phyloP scores from a whole-genome alignment of 345 rosid genomes.

The Hevea brasiliensis region DNA sequence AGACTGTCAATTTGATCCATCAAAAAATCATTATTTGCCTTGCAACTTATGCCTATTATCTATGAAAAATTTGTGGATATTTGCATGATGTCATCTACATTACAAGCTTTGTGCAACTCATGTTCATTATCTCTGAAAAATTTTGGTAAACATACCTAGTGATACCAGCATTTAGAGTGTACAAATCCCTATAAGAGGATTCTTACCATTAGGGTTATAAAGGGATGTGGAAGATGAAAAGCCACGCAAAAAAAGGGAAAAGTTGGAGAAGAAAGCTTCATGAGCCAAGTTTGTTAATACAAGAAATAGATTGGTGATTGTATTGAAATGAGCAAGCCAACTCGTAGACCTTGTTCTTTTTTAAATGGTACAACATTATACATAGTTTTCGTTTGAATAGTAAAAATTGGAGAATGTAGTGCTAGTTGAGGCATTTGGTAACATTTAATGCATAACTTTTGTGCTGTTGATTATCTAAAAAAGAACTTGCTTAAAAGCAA shows the following conservation, averaged over 20 bases:
- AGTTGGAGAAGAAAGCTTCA: conserved; percentile 84
- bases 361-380: background rate
- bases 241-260: conserved; percentile 81
- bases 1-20: conserved; percentile 64
- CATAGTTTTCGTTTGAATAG: background rate
- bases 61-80: conserved; percentile 66
- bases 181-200: conserved; percentile 62
- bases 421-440: background rate
- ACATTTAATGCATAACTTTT: background rate
- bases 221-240: conserved; percentile 77
- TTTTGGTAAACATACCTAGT: conserved; percentile 82
- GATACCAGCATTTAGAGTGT: conserved; percentile 83
- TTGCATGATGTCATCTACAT: conserved; percentile 78
- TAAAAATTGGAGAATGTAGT: background rate
- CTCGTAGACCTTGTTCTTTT: background rate
- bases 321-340: background rate
- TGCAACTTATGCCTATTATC: too few relatives aligned
- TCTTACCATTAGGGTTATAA: conserved; percentile 63
- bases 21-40: too few relatives aligned
- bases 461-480: background rate
- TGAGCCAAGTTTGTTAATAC: conserved; percentile 62
- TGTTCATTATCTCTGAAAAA: conserved; percentile 74
- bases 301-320: conserved; percentile 45
- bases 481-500: too few relatives aligned
- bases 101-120: conserved; percentile 85